Conservation (phyloP, 352 stramenopile genomes). For the Achlya hypogyna region DNA sequence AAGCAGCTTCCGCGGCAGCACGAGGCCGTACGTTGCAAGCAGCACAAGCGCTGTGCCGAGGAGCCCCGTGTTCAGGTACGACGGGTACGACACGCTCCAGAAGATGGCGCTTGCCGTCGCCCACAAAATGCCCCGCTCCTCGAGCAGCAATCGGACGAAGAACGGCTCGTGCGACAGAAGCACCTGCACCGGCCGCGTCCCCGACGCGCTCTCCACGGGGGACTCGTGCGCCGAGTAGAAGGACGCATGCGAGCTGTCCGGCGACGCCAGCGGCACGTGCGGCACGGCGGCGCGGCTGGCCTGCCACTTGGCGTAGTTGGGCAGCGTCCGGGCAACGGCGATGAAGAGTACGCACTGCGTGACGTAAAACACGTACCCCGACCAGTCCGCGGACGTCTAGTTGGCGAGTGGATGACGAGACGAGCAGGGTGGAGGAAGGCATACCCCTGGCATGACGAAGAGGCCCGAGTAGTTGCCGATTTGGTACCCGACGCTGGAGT, state of each 20-base stretch:
- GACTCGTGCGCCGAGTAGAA: conserved; percentile 19
- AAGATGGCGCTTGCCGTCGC: conserved; percentile 19
- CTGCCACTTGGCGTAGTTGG: conserved; percentile 33
- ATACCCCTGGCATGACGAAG: conserved; percentile 19
- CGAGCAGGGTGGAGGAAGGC: background rate
- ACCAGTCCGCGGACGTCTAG: conserved; percentile 29
- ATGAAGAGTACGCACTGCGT: conserved; percentile 59
- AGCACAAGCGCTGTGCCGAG: background rate
- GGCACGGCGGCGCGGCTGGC: background rate
- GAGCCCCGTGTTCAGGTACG: conserved; percentile 3
- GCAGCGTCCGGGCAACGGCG: conserved; percentile 25
- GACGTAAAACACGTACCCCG: conserved; percentile 60
- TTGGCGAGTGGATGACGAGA: background rate
- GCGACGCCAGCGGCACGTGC: background rate
- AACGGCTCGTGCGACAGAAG: conserved; percentile 57
- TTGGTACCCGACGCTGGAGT: background rate
- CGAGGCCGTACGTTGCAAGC: conserved; percentile 11
- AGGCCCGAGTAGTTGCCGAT: conserved; percentile 16
- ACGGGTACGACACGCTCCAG: conserved; percentile 23
- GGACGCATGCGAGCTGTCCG: background rate
- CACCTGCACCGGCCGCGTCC: conserved; percentile 26
- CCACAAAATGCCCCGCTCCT: conserved; percentile 32
- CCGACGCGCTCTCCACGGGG: background rate
- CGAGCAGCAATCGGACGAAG: conserved; percentile 53
- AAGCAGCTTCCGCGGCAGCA: conserved; percentile 14